Evolutionary conservation across 2,329 filamentous ascomycete species (phyloP), one percentile per base, ranked within the genome.

Genomic region (Periconia macrospinosa): DNA sequence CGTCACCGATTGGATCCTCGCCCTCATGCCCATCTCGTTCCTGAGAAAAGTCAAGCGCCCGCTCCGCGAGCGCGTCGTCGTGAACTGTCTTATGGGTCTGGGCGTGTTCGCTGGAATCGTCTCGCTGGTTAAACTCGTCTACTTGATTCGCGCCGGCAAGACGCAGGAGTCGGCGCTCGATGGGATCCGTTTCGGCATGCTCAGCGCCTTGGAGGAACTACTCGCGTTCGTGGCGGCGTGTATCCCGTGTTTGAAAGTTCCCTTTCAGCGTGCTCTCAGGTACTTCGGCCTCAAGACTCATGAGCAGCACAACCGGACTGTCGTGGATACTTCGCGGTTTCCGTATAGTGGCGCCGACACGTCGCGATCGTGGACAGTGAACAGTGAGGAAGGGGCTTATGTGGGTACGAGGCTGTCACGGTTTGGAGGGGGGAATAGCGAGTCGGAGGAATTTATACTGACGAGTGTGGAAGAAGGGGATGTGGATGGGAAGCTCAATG

Each of bases 41-140:
- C 54, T 65, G 18, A 53, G 59, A 3, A 63, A 65, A 20, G 54
- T 65, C 10, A 52, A 59, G 17, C 52, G 55, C 19, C 62, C 62
- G 13, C 46, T 61, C 11, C 60, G 60, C 13, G 57, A 63, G 45
- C 55, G 58, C 37, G 42, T 53, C 45, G 49, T 63, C 35, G 60
- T 65, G 37, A 55, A 55, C 17, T n/a, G 52, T 6, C 54, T 65
- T 2, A 63, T 65, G 60, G 52, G 41, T 8, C 47, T 65, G 14
- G 62, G 62, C n/a, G 33, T 62, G 33, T 55, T 65, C 33, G 56
- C 61, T 3, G 53, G 55, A 13, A 51, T 51, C 1, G 58, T 60
- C 1, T 60, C 56, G 15, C 58, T 65, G 45, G 46, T 63, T 44
- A 63, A 63, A 45, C 47, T 57, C 19, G 47, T 51, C 13, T 19